These are phyloP conservation scores for Dactylonectria macrodidyma DNA, from an alignment of 2,329 filamentous ascomycete species.

Conservation along the genomic window DNA sequence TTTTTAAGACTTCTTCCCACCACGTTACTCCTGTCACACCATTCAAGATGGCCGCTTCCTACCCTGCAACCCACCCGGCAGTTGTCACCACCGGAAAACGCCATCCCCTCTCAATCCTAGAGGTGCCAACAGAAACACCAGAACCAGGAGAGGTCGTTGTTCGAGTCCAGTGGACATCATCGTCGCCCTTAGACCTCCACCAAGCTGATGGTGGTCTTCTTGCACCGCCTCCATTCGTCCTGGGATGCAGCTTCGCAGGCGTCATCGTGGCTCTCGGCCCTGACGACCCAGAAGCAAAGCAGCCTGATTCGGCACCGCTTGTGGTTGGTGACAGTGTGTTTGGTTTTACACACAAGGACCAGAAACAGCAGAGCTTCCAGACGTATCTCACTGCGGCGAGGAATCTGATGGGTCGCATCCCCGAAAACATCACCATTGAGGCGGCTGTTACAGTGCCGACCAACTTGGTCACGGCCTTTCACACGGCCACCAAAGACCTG, in stretches of 20 bases:
- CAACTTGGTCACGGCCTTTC: slow-evolving; percentile 2
- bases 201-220: slow-evolving; percentile 4
- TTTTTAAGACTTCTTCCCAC: not conserved
- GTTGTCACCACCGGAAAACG: slow-evolving; percentile 8
- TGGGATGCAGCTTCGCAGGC: not conserved
- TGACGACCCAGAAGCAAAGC: not conserved
- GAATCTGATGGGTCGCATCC: not conserved
- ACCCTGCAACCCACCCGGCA: not conserved
- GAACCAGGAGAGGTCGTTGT: not conserved
- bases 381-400: not conserved
- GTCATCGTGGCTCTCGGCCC: not conserved
- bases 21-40: too few relatives aligned
- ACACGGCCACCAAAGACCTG: slow-evolving; percentile 57
- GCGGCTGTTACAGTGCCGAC: not conserved
- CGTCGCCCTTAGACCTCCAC: not conserved
- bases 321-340: not conserved
- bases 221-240: not conserved
- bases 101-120: not conserved
- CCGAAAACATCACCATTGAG: not conserved
- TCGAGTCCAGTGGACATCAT: not conserved
- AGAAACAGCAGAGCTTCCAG: slow-evolving; percentile 5
- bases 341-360: not conserved
- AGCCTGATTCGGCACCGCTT: not conserved
- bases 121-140: not conserved
- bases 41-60: not conserved